Conservation (phyloP, 345 rosid species). For the Populus simonii region DNA sequence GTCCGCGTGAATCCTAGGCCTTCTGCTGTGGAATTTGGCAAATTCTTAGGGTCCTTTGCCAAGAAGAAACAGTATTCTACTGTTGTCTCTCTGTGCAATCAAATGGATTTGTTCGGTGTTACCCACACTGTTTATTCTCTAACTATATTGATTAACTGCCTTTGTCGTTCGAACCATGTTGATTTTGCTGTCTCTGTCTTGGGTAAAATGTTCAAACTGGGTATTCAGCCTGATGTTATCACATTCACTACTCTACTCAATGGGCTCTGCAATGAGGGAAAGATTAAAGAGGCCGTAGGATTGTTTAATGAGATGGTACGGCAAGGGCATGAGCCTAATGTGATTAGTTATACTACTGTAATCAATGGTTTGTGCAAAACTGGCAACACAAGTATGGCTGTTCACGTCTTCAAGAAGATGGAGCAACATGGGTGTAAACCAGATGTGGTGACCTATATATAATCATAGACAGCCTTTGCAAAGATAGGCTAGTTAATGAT, state of each 20-base stretch:
- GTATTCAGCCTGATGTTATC: background rate
- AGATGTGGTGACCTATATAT: background rate
- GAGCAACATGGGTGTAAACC: background rate
- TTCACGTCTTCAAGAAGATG: background rate
- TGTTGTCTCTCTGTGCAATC: background rate
- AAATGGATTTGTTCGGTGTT: background rate
- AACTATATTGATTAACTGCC: background rate
- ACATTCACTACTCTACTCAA: background rate
- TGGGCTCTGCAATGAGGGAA: background rate
- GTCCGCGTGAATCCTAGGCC: background rate
- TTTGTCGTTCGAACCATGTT: background rate
- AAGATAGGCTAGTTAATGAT: background rate
- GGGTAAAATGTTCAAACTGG: background rate
- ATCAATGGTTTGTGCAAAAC: background rate
- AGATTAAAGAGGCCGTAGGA: background rate
- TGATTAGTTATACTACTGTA: background rate
- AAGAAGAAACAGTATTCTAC: background rate
- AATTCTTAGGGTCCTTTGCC: background rate
- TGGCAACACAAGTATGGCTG: background rate
- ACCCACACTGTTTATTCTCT: background rate
- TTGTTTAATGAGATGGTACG: background rate
- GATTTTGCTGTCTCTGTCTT: background rate
- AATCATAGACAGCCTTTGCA: background rate
- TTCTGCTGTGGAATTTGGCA: background rate
- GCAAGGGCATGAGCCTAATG: background rate